Evolutionary conservation across 139 green algal species (phyloP).

Genomic region (Chlamydomonas incerta): DNA sequence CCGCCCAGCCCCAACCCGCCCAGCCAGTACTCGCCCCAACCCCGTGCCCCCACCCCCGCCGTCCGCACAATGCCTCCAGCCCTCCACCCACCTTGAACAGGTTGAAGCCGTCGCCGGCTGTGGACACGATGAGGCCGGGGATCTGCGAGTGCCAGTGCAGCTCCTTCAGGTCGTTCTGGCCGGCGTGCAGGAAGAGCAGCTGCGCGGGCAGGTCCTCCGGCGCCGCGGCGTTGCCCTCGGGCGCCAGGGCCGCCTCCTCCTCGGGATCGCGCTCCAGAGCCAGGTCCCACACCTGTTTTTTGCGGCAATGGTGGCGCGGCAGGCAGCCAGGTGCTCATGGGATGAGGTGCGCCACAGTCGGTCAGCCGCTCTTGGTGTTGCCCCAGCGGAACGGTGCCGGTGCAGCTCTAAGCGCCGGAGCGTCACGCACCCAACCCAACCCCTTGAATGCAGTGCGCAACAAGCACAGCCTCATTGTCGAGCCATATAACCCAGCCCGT

Average conservation of each 20-base stretch:
- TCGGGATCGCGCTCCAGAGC: slow-evolving; percentile 96
- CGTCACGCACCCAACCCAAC: too few relatives aligned
- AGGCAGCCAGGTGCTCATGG: too few relatives aligned
- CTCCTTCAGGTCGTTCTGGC: slow-evolving; percentile 96
- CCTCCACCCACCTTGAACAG: slow-evolving; percentile 88
- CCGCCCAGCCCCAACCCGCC: too few relatives aligned
- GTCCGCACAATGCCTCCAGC: slow-evolving; percentile 77
- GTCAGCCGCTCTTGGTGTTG: too few relatives aligned
- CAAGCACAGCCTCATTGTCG: too few relatives aligned
- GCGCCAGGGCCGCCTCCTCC: slow-evolving; percentile 88
- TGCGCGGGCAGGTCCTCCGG: slow-evolving; percentile 89
- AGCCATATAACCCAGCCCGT: not conserved
- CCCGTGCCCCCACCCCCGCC: not conserved
- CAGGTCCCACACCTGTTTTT: slow-evolving; percentile 97
- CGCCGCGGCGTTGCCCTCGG: slow-evolving; percentile 73
- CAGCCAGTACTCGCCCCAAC: too few relatives aligned
- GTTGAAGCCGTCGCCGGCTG: slow-evolving; percentile 95
- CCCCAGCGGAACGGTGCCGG: too few relatives aligned
- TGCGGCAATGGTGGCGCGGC: too few relatives aligned
- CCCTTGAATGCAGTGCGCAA: too few relatives aligned
- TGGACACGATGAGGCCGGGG: slow-evolving; percentile 89
- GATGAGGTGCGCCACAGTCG: too few relatives aligned
- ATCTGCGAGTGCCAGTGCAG: slow-evolving; percentile 97
- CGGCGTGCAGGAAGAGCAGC: slow-evolving; percentile 96
- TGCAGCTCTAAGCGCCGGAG: too few relatives aligned